phyloP scores from a whole-genome alignment of 2,329 filamentous ascomycete species.

The Colletotrichum sp. region DNA sequence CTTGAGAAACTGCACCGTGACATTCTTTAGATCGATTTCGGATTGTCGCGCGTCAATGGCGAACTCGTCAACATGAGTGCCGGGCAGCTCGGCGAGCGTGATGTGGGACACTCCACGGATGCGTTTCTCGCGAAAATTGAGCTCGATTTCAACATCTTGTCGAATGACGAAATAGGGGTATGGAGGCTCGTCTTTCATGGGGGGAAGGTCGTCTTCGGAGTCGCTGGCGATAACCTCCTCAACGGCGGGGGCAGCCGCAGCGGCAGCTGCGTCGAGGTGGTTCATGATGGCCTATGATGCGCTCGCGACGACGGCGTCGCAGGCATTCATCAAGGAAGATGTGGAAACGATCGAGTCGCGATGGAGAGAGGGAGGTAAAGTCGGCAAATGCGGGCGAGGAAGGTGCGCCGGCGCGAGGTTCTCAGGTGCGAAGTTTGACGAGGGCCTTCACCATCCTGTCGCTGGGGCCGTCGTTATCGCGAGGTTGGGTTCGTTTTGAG shows the following conservation, averaged over 20 bases:
- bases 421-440: conserved; percentile 12
- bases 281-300: conserved; percentile 16
- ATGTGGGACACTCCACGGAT: conserved; percentile 84
- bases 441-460: conserved; percentile 17
- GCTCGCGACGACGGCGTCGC: conserved; percentile 1
- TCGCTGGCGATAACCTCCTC: conserved; percentile 17
- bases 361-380: neutral
- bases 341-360: neutral
- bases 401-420: conserved; percentile 18
- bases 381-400: neutral
- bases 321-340: neutral
- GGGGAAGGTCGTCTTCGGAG: conserved; percentile 35
- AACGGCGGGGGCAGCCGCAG: conserved; percentile 6
- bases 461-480: neutral
- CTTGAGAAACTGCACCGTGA: conserved; percentile 54
- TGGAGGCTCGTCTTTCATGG: conserved; percentile 38
- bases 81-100: conserved; percentile 69
- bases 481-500: neutral
- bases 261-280: conserved; percentile 11
- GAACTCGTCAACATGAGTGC: conserved; percentile 60
- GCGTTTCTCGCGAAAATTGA: conserved; percentile 80
- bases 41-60: conserved; percentile 68
- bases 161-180: conserved; percentile 67
- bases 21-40: conserved; percentile 58
- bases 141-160: conserved; percentile 87